A percentile compares a stretch with the other conserved stretches of the same genome.
Evolutionary conservation across 768 basidiomycete genomes (phyloP).

Genomic region (Auricularia sp.): DNA sequence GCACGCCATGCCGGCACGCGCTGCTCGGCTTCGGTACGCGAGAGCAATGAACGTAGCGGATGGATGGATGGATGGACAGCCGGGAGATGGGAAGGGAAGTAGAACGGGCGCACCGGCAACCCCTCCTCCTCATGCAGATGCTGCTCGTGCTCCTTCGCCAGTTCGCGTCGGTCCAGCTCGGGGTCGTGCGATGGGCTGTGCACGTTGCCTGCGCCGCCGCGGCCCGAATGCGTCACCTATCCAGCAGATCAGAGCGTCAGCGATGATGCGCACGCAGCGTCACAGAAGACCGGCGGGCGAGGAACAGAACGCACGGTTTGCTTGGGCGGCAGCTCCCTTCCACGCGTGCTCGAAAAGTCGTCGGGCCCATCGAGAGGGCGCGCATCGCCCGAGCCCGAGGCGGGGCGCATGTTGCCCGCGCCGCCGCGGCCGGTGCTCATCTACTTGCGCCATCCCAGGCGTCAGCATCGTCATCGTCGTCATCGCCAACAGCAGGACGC

Average conservation of each 20-base stretch:
- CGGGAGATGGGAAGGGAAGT: conserved; percentile 12
- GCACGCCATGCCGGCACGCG: no score
- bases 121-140: conserved; percentile 19
- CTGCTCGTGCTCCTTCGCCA: conserved; percentile 25
- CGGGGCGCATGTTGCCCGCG: conserved; percentile 45
- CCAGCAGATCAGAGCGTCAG: neutral
- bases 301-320: neutral
- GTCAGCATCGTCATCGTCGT: neutral
- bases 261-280: neutral
- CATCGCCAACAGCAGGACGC: neutral
- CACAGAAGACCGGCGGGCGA: neutral
- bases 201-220: conserved; percentile 81
- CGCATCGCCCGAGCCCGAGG: conserved; percentile 20
- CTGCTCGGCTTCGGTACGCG: no score
- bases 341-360: conserved; percentile 47
- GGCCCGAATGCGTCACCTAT: conserved; percentile 38
- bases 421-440: conserved; percentile 61
- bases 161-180: conserved; percentile 2
- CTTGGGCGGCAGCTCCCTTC: conserved; percentile 38
- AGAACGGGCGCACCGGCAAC: conserved; percentile 14
- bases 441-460: conserved; percentile 16
- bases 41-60: no score
- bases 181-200: conserved; percentile 61
- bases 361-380: conserved; percentile 33
- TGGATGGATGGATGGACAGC: no score